These are phyloP conservation scores for Lachancea kluyveri DNA, from an alignment of 805 yeast species.

Conservation along the genomic window DNA sequence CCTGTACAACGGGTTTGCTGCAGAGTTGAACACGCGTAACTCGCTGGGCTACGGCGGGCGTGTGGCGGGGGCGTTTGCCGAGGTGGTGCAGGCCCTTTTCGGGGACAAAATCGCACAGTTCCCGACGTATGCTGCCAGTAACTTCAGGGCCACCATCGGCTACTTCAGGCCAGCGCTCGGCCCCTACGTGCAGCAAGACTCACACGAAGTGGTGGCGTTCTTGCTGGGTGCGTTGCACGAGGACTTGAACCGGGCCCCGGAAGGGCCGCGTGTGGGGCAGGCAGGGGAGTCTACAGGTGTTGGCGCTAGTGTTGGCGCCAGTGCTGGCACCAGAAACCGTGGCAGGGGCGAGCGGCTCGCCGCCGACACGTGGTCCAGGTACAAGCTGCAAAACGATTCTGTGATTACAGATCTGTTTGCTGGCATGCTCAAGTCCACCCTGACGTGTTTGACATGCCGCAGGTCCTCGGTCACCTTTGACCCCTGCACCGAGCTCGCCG, in stretches of 20 bases:
- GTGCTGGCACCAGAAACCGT: slow-evolving; percentile 49
- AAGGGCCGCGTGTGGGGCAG: slow-evolving; percentile 84
- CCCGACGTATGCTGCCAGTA: slow-evolving; percentile 53
- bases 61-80: slow-evolving; percentile 71
- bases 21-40: slow-evolving; percentile 67
- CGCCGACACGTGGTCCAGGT: slow-evolving; percentile 70
- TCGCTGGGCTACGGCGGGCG: slow-evolving; percentile 85
- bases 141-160: slow-evolving; percentile 75
- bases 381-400: slow-evolving; percentile 76
- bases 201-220: slow-evolving; percentile 90
- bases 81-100: slow-evolving; percentile 56
- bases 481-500: slow-evolving; percentile 84
- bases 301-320: slow-evolving; percentile 46
- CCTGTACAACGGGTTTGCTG: slow-evolving; percentile 47
- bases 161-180: slow-evolving; percentile 74
- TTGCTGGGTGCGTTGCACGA: slow-evolving; percentile 88
- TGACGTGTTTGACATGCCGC: slow-evolving; percentile 79
- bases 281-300: slow-evolving; percentile 68
- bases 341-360: slow-evolving; percentile 59
- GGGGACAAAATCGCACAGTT: slow-evolving; percentile 26
- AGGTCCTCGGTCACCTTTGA: slow-evolving; percentile 85
- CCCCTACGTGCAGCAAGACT: slow-evolving; percentile 88
- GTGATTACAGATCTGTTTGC: slow-evolving; percentile 79
- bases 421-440: slow-evolving; percentile 84
- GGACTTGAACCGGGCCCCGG: slow-evolving; percentile 74